Evolutionary conservation across 371 early-diverging fungal species (phyloP).

Genomic region (Caulochytrium protostelioides): DNA sequence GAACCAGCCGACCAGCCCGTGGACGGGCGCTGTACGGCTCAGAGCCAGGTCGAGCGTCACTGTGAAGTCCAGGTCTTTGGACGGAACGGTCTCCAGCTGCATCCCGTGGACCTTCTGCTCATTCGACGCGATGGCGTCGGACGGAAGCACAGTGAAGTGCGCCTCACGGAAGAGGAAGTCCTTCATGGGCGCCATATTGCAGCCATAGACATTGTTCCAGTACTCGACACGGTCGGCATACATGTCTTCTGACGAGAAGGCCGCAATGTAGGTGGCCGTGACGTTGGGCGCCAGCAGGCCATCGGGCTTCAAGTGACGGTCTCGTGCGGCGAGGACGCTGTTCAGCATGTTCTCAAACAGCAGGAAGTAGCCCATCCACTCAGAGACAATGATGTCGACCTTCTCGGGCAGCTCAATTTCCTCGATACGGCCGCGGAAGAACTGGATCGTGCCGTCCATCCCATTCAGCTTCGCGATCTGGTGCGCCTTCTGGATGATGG

Average conservation of each 20-base stretch:
- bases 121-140: no score
- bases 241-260: conserved; percentile 83
- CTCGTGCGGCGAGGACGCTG: conserved; percentile 84
- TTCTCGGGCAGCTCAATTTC: conserved; percentile 70
- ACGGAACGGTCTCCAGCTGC: no score
- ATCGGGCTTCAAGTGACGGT: conserved; percentile 54
- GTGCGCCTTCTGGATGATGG: conserved; percentile 79
- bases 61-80: no score
- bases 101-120: no score
- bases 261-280: conserved; percentile 73
- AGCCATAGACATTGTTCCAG: conserved; percentile 35
- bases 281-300: conserved; percentile 73
- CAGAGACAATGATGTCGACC: conserved; percentile 72
- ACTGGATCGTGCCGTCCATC: conserved; percentile 39
- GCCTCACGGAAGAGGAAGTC: conserved; percentile 70
- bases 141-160: no score
- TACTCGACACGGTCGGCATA: conserved; percentile 42
- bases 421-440: conserved; percentile 91
- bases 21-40: no score
- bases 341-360: conserved; percentile 95
- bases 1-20: no score
- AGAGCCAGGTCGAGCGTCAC: no score
- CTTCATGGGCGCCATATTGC: conserved; percentile 75
- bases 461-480: conserved; percentile 74
- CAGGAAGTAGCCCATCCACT: conserved; percentile 98